These are phyloP conservation scores for Candida takata DNA, from an alignment of 805 yeast genomes.

Conservation along the genomic window DNA sequence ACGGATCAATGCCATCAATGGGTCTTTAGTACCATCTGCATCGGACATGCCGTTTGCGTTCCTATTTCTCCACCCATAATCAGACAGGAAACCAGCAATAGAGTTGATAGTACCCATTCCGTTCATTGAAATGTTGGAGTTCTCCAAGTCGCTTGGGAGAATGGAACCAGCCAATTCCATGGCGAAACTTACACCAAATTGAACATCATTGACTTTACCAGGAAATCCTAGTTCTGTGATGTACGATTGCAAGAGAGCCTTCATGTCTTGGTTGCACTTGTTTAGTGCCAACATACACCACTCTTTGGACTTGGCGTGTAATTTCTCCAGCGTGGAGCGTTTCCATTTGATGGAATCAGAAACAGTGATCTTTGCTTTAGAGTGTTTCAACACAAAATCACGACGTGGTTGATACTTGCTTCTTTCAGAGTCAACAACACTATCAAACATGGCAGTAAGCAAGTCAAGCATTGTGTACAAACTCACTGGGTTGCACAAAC, in stretches of 20 bases:
- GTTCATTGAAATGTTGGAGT: slow-evolving; percentile 38
- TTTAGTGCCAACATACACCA: slow-evolving; percentile 62
- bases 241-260: slow-evolving; percentile 72
- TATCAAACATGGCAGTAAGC: slow-evolving; percentile 66
- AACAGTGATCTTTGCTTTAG: slow-evolving; percentile 37
- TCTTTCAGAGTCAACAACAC: slow-evolving; percentile 76
- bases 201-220: slow-evolving; percentile 38
- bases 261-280: slow-evolving; percentile 65
- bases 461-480: slow-evolving; percentile 78
- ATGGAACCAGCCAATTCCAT: slow-evolving; percentile 78
- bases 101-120: slow-evolving; percentile 42
- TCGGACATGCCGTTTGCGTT: slow-evolving; percentile 26
- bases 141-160: slow-evolving; percentile 59
- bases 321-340: slow-evolving; percentile 50
- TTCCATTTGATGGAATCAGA: slow-evolving; percentile 80
- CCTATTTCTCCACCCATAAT: slow-evolving; percentile 63
- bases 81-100: slow-evolving; percentile 67
- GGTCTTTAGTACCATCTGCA: slow-evolving; percentile 35
- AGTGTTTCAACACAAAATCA: slow-evolving; percentile 42
- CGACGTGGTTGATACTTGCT: slow-evolving; percentile 83
- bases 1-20: slow-evolving; percentile 43
- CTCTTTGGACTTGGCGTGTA: slow-evolving; percentile 49
- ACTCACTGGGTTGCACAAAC: slow-evolving; percentile 67
- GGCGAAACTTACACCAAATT: slow-evolving; percentile 86
- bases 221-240: slow-evolving; percentile 40